Base-by-base conservation (phyloP, 2,329 filamentous ascomycete species). In the Curvularia sp. region DNA sequence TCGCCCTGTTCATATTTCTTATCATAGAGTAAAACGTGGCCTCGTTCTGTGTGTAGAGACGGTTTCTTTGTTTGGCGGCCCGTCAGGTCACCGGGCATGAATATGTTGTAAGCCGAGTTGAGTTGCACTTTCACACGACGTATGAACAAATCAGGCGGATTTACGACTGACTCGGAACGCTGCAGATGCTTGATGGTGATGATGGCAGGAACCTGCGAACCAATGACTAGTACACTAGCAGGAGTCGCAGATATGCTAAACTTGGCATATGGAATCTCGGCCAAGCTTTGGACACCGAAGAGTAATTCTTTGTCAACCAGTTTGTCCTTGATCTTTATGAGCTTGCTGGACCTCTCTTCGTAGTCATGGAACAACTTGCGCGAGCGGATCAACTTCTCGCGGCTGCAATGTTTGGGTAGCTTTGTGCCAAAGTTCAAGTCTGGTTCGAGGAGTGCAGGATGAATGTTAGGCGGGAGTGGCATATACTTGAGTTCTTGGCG, bases 51-150 rank as follows among this genome's bases (percentile, higher is more conserved):
- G n/a, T 60, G 50, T 3, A 65, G 26, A 5, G 39, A 20, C 31
- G 64, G 58, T 24, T 57, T 50, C 22, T 9, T 39, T 6, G 31
- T 39, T 4, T 61, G 57, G 33, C 58, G 49, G 2, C 58, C 52
- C 1, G 57, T 55, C 4, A 26, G 39, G n/a, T 52, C 50, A 18
- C 54, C 59, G 13, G 67, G 65, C 1, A 69, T 53, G 26, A 70
- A 67, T 0, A 63, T 60, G 30, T 60, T 44, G 24, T 62, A 57
- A 5, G 35, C 42, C 1, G 66, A 63, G 2, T 61, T 46, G 1
- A 75, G 31, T 30, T 63, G 68, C 12, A 73, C 65, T 41, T 67
- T 64, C 1, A 75, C 30, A 3, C 70, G 63, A 15, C 64, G 70
- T 10, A 75, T 49, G 28, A 64, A 64, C 0, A 75, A 41, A 18